phyloP scores from a whole-genome alignment of 2,329 filamentous ascomycete species.

The Furcasterigmium furcatum region DNA sequence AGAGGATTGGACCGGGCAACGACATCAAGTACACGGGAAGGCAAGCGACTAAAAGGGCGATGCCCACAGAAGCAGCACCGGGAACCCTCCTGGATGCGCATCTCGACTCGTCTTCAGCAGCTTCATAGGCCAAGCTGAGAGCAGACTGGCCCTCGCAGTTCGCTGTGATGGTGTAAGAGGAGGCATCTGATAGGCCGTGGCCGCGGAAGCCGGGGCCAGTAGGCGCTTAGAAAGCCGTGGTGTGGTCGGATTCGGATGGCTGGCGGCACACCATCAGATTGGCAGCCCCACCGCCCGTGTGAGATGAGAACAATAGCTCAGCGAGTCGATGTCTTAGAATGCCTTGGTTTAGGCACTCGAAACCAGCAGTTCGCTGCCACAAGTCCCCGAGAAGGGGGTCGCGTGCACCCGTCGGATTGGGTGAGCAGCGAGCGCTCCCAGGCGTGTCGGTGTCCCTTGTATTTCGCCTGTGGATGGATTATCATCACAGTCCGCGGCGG shows the following conservation, averaged over 20 bases:
- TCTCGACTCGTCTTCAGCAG: background rate
- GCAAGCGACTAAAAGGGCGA: background rate
- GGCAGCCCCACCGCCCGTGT: slow-evolving; percentile 20
- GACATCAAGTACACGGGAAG: background rate
- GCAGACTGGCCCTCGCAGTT: slow-evolving; percentile 14
- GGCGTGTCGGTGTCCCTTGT: background rate
- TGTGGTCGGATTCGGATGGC: slow-evolving; percentile 35
- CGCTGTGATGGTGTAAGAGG: slow-evolving; percentile 27
- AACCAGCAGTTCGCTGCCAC: slow-evolving; percentile 33
- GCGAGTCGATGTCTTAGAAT: slow-evolving; percentile 45
- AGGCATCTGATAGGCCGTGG: slow-evolving; percentile 39
- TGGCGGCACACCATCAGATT: slow-evolving; percentile 39
- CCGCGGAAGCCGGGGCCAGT: slow-evolving; percentile 34
- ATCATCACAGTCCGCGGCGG: background rate
- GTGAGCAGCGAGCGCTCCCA: slow-evolving; percentile 7
- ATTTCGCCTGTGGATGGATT: background rate
- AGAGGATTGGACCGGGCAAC: background rate
- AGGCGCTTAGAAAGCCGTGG: slow-evolving; percentile 44
- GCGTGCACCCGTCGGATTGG: slow-evolving; percentile 38
- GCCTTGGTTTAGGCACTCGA: slow-evolving; percentile 30
- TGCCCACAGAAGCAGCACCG: slow-evolving; percentile 1
- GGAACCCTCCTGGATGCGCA: background rate
- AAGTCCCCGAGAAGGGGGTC: slow-evolving; percentile 32
- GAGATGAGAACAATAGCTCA: slow-evolving; percentile 35
- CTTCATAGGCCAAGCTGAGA: slow-evolving; percentile 10